Conservation (phyloP, 805 yeast species). For the Candida peoriensis region DNA sequence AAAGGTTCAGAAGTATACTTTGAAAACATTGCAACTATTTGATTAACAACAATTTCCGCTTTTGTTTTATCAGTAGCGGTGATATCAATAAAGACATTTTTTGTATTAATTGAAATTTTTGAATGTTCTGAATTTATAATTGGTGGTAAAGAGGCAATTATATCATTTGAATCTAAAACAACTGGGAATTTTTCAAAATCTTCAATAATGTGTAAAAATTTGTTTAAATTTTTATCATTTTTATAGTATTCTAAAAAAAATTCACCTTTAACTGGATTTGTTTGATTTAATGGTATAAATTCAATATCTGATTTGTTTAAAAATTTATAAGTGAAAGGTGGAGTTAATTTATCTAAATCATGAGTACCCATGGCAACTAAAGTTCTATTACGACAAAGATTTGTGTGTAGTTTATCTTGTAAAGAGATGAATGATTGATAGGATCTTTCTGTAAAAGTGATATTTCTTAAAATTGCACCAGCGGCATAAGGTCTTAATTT, state of each 20-base stretch:
- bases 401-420: conserved; percentile 94
- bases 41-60: conserved; percentile 87
- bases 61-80: conserved; percentile 96
- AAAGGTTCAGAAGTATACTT: conserved; percentile 78
- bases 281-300: conserved; percentile 73
- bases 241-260: conserved; percentile 86
- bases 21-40: conserved; percentile 93
- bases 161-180: conserved; percentile 68
- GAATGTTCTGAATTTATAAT: conserved; percentile 90
- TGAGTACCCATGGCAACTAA: conserved; percentile 99
- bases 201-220: conserved; percentile 80
- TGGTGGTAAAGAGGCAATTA: conserved; percentile 93
- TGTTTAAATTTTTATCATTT: conserved; percentile 84
- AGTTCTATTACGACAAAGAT: conserved; percentile 94
- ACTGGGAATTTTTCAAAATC: conserved; percentile 90
- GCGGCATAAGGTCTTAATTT: conserved; percentile 89
- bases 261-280: conserved; percentile 63
- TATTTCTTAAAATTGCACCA: conserved; percentile 85
- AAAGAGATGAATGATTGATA: conserved; percentile 93
- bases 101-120: conserved; percentile 80
- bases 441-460: conserved; percentile 74
- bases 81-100: conserved; percentile 84
- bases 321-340: conserved; percentile 87
- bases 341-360: conserved; percentile 73
- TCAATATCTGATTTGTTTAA: conserved; percentile 70